Base-by-base conservation (phyloP, 345 rosid genomes). In the Boechera stricta region DNA sequence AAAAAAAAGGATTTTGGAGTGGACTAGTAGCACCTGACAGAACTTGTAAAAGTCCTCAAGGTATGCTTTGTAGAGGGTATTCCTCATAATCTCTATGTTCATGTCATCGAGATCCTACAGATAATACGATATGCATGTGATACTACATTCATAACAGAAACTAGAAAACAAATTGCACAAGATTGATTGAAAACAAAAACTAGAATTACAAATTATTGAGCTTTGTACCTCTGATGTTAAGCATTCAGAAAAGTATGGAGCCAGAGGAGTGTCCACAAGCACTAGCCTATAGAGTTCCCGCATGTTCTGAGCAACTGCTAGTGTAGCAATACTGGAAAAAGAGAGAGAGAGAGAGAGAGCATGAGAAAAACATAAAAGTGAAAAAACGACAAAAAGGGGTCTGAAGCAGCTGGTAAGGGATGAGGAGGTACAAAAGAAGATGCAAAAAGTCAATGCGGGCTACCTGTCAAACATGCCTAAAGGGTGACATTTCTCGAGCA, bases 391-490 rank as follows among this genome's bases (percentile, higher is more conserved):
- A 10, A 63, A 15, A 56, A 42, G 7, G 18, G 13, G 26, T 28
- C 16, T 13, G 32, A 16, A 10, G 42, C 13, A 55, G 51, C 55
- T 1, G 10, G 10, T 60, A 55, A 8, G 1, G 16, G 18, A 1
- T 54, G 29, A 28, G 29, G 3, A 28, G 41, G 41, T 36, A 57
- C 1, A 59, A 44, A 51, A 32, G 35, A 69, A 21, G 36, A 64
- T 42, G 10, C 54, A 56, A 28, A 54, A 65, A 38, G 33, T 64
- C 47, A 10, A 47, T 33, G 64, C 16, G 7, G 7, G 4, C 2
- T 69, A 95, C 99, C 99, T 95, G 87, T 95, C 99, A 83, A 95
- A 95, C 99, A 95, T 95, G 87, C 99, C 99, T 83, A 95, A 82
- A 67, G 99, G 99, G 74, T 95, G 99, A 78, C 99, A 95, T 65